Evolutionary conservation across 2,329 filamentous ascomycete genomes (phyloP).

Genomic region (Didymella pinodella): DNA sequence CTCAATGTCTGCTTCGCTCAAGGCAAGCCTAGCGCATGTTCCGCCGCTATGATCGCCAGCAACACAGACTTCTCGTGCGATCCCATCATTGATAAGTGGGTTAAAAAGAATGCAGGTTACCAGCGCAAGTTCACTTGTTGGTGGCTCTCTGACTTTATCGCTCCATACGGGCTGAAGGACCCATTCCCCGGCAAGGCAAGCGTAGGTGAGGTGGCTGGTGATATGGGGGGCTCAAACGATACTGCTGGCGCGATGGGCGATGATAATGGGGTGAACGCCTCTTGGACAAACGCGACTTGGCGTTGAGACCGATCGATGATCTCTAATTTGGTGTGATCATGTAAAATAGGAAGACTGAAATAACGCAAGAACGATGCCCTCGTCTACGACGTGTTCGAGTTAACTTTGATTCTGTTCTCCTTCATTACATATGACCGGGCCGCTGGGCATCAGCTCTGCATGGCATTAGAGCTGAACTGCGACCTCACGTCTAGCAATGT

Average conservation of each 20-base stretch:
- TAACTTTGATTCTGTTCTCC: no score
- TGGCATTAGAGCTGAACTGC: no score
- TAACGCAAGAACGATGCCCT: no score
- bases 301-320: neutral
- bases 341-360: no score
- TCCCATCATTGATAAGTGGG: neutral
- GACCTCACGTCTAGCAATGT: no score
- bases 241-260: neutral
- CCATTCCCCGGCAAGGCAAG: no score
- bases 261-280: neutral
- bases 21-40: neutral
- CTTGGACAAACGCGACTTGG: constrained; percentile 2
- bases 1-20: neutral
- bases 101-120: neutral
- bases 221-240: neutral
- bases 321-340: neutral
- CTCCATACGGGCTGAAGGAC: neutral
- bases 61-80: constrained; percentile 9
- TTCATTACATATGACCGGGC: no score
- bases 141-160: constrained; percentile 13
- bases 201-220: neutral
- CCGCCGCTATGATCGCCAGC: neutral
- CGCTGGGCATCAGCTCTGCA: no score
- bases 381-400: no score
- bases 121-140: constrained; percentile 13